A percentile compares a stretch with the other conserved stretches of the same genome.
Evolutionary conservation across 768 basidiomycete genomes (phyloP).

Genomic region (Suillus alpinus): DNA sequence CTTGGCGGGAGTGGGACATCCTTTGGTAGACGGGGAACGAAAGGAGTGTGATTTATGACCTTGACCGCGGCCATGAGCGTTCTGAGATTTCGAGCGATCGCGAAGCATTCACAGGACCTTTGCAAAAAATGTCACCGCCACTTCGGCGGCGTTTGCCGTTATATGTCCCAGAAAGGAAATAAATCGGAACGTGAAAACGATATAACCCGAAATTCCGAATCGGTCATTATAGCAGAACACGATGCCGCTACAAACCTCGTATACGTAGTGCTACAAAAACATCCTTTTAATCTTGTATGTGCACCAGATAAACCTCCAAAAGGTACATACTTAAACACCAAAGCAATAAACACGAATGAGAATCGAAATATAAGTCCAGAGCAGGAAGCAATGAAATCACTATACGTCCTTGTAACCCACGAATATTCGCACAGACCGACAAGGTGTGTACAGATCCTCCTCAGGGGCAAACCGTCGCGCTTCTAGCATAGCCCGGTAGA

Average conservation of each 20-base stretch:
- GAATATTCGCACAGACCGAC: constrained; percentile 60
- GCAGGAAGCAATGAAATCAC: neutral
- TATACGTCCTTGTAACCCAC: constrained; percentile 49
- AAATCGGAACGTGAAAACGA: neutral
- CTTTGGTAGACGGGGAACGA: constrained; percentile 34
- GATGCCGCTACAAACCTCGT: neutral
- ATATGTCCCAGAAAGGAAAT: neutral
- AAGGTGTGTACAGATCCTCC: constrained; percentile 52
- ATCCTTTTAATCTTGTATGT: neutral
- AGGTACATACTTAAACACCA: neutral
- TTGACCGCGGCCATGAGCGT: constrained; percentile 14
- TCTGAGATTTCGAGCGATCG: constrained; percentile 1
- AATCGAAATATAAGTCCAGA: neutral
- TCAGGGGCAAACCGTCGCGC: constrained; percentile 49
- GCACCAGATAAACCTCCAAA: neutral
- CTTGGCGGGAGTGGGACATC: constrained; percentile 33
- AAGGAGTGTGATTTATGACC: constrained; percentile 15
- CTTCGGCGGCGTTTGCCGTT: constrained; percentile 9
- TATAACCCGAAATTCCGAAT: no score
- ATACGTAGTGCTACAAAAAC: constrained; percentile 6
- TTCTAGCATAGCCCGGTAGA: constrained; percentile 59
- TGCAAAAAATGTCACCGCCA: constrained; percentile 13
- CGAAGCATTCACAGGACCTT: constrained; percentile 3
- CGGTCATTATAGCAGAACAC: constrained; percentile 1
- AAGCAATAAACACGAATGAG: neutral